Evolutionary conservation across 306 rosid genomes (phyloP).

Genomic region (Macrotyloma uniflorum): DNA sequence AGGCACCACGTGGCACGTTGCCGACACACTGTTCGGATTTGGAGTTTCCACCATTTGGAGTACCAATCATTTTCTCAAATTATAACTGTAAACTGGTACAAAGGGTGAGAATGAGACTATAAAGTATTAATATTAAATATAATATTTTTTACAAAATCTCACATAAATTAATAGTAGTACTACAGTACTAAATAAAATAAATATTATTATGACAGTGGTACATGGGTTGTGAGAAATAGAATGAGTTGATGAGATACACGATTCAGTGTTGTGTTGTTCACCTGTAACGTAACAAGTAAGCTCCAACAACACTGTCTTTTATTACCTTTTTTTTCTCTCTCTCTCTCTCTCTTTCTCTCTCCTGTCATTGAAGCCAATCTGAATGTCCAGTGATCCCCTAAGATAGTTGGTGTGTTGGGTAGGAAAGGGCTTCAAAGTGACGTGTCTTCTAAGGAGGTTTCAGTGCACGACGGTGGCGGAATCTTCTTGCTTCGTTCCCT

Average conservation of each 20-base stretch:
- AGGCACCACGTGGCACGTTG: slow-evolving; percentile 31
- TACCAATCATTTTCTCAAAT: not conserved
- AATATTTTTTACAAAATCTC: not conserved
- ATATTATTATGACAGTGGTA: not conserved
- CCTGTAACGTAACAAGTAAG: slow-evolving; percentile 34
- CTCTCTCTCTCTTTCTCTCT: not conserved
- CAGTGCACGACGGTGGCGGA: slow-evolving; percentile 26
- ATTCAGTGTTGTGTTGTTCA: not conserved
- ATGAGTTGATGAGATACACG: not conserved
- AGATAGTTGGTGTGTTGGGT: slow-evolving; percentile 29
- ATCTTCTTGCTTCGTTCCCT: slow-evolving; percentile 35
- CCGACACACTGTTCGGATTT: slow-evolving; percentile 28
- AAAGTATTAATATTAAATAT: not conserved
- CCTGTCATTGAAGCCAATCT: slow-evolving; percentile 14
- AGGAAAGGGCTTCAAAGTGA: slow-evolving; percentile 25
- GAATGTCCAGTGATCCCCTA: not conserved
- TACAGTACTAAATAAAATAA: no score
- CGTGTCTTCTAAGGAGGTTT: slow-evolving; percentile 44
- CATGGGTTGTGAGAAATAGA: not conserved
- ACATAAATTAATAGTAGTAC: not conserved
- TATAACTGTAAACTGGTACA: not conserved
- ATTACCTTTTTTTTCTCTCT: not conserved
- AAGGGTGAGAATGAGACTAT: not conserved
- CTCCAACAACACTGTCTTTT: slow-evolving; percentile 16
- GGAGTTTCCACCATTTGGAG: no score